A percentile compares a stretch with the other conserved stretches of the same genome.
Conservation (phyloP, 2,329 filamentous ascomycete genomes). For the Epichloe glyceriae region DNA sequence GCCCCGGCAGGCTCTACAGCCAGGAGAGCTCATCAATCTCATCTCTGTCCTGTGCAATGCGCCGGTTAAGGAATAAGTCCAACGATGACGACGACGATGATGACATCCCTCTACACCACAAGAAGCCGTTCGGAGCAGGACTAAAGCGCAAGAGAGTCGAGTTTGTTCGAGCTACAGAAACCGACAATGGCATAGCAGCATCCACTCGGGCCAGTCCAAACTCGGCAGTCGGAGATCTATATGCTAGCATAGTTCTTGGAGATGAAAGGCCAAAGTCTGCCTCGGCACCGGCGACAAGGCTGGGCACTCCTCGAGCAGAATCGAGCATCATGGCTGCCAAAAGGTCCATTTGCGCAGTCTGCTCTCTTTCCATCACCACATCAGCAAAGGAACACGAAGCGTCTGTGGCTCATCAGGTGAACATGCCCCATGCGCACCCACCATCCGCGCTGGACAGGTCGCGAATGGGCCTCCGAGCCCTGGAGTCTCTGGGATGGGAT, state of each 20-base stretch:
- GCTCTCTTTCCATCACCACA: slow-evolving; percentile 21
- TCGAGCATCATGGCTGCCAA: background rate
- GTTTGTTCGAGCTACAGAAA: slow-evolving; percentile 42
- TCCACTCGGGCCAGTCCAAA: slow-evolving; percentile 12
- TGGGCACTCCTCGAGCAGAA: slow-evolving; percentile 3
- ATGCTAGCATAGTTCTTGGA: slow-evolving; percentile 54
- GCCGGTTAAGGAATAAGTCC: slow-evolving; percentile 13
- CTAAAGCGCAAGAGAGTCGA: slow-evolving; percentile 39
- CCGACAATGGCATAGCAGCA: slow-evolving; percentile 17
- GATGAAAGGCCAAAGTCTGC: slow-evolving; percentile 14
- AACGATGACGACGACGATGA: slow-evolving; percentile 17
- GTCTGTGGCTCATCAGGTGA: slow-evolving; percentile 59
- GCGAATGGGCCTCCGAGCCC: slow-evolving; percentile 54
- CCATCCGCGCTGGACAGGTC: slow-evolving; percentile 59
- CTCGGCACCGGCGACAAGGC: slow-evolving; percentile 9
- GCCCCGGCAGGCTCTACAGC: background rate
- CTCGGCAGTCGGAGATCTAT: slow-evolving; percentile 40
- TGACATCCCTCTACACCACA: slow-evolving; percentile 39
- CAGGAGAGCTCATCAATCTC: background rate
- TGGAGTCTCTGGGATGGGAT: slow-evolving; percentile 60
- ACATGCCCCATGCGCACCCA: slow-evolving; percentile 54
- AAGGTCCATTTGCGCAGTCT: slow-evolving; percentile 20
- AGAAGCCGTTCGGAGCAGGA: slow-evolving; percentile 42
- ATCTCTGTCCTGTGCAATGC: slow-evolving; percentile 11
- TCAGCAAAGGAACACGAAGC: slow-evolving; percentile 36